Base-by-base conservation (phyloP, 2,329 filamentous ascomycete species). In the Pyrenophora graminea region DNA sequence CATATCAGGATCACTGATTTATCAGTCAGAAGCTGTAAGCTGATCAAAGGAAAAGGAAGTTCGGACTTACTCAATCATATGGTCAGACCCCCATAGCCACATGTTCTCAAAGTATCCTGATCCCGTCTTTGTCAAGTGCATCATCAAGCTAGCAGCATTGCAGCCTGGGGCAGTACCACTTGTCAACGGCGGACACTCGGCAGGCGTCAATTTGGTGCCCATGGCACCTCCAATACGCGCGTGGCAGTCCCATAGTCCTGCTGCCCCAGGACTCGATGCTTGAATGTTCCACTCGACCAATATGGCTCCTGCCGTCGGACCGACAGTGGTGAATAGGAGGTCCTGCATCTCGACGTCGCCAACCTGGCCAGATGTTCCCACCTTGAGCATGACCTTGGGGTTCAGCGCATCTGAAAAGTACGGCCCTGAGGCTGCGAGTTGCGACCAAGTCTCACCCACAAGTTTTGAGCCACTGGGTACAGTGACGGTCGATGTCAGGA, bases 191-290 rank as follows among this genome's bases (percentile, higher is more conserved):
- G 81, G 74, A 77, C 91, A 96, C 41, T 80, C 84, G 67, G 88
- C 79, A 15, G 85, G 86, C 73, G 92, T 88, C 10, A 96, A 80
- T 56, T 86, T 74, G 13, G 89, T 91, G 46, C 90, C 90, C 2
- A 86, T 83, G 39, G 85, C 83, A 32, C 91, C 91, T 58, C 89
- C 90, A 63, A 95, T 25, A 25, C 23, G 23, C 23, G 23, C 23
- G 7, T 25, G 23, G 7, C 23, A 25, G 23, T 25, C 70, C 61
- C 66, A 73, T 13, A 55, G 39, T 3, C 42, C 52, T 18, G 42
- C 55, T 18, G 50, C 49, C 4, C 55, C 57, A 17, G 30, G 46
- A 3, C 15, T 42, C 1, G 32, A 30, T 1, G 39, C 48, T 1
- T 37, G 78, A 18, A 90, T 75, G 67, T 91, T 91, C 79, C 85